Evolutionary conservation across 805 yeast species (phyloP).

Genomic region (Spathaspora girioi): DNA sequence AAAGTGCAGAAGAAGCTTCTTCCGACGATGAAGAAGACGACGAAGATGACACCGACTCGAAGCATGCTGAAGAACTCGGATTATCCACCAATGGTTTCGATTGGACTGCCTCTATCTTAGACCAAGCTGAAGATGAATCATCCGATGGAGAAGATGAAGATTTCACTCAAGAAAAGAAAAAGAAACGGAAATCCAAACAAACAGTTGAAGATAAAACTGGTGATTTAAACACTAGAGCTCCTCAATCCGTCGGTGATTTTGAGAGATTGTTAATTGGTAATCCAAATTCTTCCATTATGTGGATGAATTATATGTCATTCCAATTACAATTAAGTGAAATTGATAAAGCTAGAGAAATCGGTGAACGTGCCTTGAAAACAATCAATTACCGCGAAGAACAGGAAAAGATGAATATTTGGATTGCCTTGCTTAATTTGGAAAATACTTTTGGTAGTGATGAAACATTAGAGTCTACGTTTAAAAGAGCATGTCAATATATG

Average conservation of each 20-base stretch:
- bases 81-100: constrained; percentile 86
- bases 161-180: constrained; percentile 49
- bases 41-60: constrained; percentile 7
- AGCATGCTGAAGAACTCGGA: constrained; percentile 40
- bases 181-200: constrained; percentile 46
- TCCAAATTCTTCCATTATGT: constrained; percentile 87
- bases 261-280: constrained; percentile 89
- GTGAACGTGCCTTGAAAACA: constrained; percentile 85
- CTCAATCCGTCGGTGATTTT: constrained; percentile 87
- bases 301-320: constrained; percentile 99
- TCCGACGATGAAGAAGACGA: constrained; percentile 24
- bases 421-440: constrained; percentile 90
- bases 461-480: constrained; percentile 74
- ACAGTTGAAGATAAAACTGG: constrained; percentile 77
- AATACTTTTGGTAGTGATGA: constrained; percentile 89
- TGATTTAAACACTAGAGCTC: constrained; percentile 77
- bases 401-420: constrained; percentile 93
- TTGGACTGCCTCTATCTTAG: constrained; percentile 90
- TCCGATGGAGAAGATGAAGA: constrained; percentile 55
- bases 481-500: constrained; percentile 86
- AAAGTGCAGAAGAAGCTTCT: constrained; percentile 22
- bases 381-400: constrained; percentile 88
- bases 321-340: constrained; percentile 91
- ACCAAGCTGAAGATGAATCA: constrained; percentile 63
- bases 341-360: constrained; percentile 92